phyloP scores from a whole-genome alignment of 306 rosid genomes.

The Trifolium dubium region DNA sequence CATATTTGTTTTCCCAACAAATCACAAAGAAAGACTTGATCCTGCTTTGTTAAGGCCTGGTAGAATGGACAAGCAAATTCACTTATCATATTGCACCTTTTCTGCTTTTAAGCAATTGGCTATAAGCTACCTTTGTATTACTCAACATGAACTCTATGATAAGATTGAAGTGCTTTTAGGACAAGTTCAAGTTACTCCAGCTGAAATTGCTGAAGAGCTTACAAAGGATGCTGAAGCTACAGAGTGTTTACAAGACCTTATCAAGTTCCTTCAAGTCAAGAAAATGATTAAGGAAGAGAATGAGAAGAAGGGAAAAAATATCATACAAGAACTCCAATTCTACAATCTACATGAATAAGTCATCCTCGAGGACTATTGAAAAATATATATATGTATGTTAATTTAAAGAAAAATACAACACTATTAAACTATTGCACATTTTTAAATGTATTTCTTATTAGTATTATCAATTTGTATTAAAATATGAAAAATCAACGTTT shows the following conservation, averaged over 20 bases:
- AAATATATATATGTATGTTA: too few species aligned
- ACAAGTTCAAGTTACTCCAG: conserved; percentile 53
- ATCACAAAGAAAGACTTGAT: conserved; percentile 50
- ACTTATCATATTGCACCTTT: conserved; percentile 45
- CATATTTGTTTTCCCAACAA: conserved; percentile 53
- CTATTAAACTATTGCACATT: too few species aligned
- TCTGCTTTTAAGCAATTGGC: conserved; percentile 46
- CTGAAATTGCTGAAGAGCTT: conserved; percentile 57
- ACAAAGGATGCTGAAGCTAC: conserved; percentile 37
- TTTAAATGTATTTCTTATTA: too few species aligned
- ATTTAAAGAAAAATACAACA: too few species aligned
- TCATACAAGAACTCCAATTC: too few species aligned
- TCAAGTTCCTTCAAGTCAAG: conserved; percentile 17
- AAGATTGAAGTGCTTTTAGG: conserved; percentile 45
- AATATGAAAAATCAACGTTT: too few species aligned
- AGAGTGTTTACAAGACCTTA: conserved; percentile 42
- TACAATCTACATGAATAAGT: too few species aligned
- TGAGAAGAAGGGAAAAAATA: neutral
- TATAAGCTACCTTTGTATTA: conserved; percentile 33
- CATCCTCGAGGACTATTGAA: too few species aligned
- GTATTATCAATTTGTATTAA: too few species aligned
- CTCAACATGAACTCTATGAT: conserved; percentile 42
- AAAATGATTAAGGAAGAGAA: conserved; percentile 12
- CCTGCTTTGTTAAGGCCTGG: conserved; percentile 65
- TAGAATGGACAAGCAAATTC: conserved; percentile 60